Percentiles rank a stretch among this genome's conserved stretches.
phyloP scores from a whole-genome alignment of 495 filamentous ascomycete species.

The Parathielavia appendiculata region DNA sequence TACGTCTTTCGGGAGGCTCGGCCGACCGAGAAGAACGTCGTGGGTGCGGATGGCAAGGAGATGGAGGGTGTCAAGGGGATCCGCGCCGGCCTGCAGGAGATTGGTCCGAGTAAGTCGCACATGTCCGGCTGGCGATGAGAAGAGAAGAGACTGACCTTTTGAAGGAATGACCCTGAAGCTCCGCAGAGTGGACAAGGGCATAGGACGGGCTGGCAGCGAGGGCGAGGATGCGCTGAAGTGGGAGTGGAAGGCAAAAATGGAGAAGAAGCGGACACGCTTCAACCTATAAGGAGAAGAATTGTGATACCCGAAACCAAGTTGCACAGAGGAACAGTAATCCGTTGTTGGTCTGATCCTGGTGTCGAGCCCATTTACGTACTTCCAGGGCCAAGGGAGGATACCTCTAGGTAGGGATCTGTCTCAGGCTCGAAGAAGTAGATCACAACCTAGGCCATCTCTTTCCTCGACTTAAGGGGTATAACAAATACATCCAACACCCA shows the following conservation, averaged over 20 bases:
- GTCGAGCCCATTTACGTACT: no score
- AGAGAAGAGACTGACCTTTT: conserved; percentile 11
- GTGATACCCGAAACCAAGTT: conserved; percentile 11
- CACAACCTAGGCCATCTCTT: no score
- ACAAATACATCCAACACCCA: no score
- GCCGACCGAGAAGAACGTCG: conserved; percentile 77
- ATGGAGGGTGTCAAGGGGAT: conserved; percentile 78
- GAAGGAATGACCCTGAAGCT: conserved; percentile 70
- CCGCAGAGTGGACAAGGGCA: conserved; percentile 82
- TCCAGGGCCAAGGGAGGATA: no score
- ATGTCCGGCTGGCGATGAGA: background rate
- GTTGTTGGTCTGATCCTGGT: no score
- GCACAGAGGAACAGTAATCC: no score
- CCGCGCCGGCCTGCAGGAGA: conserved; percentile 75
- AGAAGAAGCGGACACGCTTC: conserved; percentile 89
- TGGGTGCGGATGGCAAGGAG: conserved; percentile 80
- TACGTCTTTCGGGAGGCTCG: conserved; percentile 89
- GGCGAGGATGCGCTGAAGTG: conserved; percentile 62
- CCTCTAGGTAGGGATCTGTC: no score
- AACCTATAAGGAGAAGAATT: conserved; percentile 54
- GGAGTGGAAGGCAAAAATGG: conserved; percentile 91
- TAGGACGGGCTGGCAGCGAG: conserved; percentile 76
- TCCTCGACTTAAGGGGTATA: no score
- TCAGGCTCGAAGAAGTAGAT: no score
- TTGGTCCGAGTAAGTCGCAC: conserved; percentile 57